Conservation (phyloP, 1,139 yeast genomes). For the Zygoascus hellenicus region DNA sequence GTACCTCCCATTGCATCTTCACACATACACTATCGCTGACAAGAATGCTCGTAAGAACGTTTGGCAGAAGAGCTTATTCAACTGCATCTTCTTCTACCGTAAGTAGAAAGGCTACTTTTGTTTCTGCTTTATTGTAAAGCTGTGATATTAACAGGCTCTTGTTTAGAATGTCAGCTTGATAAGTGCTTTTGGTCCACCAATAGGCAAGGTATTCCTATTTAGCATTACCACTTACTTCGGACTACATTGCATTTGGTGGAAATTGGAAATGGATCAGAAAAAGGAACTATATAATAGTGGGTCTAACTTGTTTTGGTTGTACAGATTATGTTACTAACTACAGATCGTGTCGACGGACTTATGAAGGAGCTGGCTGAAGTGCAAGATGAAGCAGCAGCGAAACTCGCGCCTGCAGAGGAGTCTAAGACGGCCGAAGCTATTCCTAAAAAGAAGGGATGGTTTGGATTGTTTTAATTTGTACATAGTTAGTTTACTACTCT, state of each 20-base stretch:
- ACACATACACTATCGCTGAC: no score
- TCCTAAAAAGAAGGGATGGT: background rate
- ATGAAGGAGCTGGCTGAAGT: slow-evolving; percentile 11
- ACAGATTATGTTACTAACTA: background rate
- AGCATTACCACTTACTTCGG: slow-evolving; percentile 22
- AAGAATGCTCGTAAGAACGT: no score
- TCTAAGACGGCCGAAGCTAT: background rate
- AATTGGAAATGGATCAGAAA: slow-evolving; percentile 16
- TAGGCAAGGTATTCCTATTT: slow-evolving; percentile 19
- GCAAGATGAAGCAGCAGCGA: background rate
- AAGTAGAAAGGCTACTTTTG: background rate
- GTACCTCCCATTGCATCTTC: no score
- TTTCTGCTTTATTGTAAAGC: no score
- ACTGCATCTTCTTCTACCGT: no score
- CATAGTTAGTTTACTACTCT: background rate
- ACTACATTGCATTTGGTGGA: slow-evolving; percentile 20
- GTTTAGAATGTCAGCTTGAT: slow-evolving; percentile 10
- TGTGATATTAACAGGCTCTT: background rate
- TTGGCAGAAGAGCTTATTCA: no score
- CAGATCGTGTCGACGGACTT: slow-evolving; percentile 7
- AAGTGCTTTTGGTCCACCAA: slow-evolving; percentile 17
- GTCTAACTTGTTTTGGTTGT: background rate
- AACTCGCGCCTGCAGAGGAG: no score
- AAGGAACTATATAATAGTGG: slow-evolving; percentile 12
- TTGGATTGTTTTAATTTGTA: background rate